Evolutionary conservation across 208 protist species (phyloP), one percentile per base, ranked within the genome.

Genomic region (Porcisia deanei): DNA sequence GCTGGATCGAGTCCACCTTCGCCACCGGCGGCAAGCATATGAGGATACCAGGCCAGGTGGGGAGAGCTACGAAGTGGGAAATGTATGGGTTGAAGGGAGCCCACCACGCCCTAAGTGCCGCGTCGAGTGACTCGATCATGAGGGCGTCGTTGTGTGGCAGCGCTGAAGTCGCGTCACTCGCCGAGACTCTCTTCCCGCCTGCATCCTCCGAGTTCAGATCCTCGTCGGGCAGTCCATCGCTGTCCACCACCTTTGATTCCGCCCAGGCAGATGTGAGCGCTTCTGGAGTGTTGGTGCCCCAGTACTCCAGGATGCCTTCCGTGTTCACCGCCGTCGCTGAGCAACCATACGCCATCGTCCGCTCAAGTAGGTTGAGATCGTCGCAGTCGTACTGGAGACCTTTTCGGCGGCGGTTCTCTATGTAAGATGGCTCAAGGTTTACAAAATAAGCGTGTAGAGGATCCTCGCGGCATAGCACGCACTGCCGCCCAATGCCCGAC

Each of bases 381-480:
- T 93, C 86, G 72, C 82, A 85, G 79, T 87, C 83, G 71, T 91
- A 82, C 75, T 76, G 71, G 34, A 80, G 77, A 30, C 71, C 77
- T 14, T 85, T 87, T 45, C 71, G 75, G 41, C 87, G 86, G 20
- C 82, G 83, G n/a, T 82, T 76, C 71, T 72, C 83, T 60, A 94
- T 60, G 74, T 91, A 83, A n/a, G 73, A 71, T 2, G 92, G 90
- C 37, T 94, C 89, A 20, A 96, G 66, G 47, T 84, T 90, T 22
- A 96, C 82, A 53, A 87, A 96, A 71, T 94, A 93, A 12, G 90
- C 84, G 73, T 94, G 89, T 0, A 96, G 70, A 14, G 91, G 85
- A 73, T 90, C 79, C 0, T 82, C 59, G 52, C 74, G 63, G 54
- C 85, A 73, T 45, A 94, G 34, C 30, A 85, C 57, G 70, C 79